Evolutionary conservation across 768 basidiomycete genomes (phyloP).

Genomic region (Kondoa malvinella): DNA sequence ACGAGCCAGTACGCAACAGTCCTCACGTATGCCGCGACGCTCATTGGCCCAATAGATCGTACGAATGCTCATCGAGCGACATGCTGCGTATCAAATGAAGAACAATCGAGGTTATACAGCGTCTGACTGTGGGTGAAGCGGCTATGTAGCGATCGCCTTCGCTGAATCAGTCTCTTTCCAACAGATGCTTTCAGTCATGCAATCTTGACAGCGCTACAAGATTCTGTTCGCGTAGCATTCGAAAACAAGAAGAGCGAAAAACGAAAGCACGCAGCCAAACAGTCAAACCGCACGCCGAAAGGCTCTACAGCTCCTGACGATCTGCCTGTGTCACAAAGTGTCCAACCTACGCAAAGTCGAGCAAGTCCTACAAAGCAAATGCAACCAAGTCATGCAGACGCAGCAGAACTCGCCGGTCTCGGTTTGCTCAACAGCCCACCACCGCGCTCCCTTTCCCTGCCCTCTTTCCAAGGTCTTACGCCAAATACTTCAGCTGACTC

Average conservation of each 20-base stretch:
- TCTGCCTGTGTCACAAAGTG: not conserved
- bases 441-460: not conserved
- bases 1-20: not conserved
- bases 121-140: not conserved
- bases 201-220: not conserved
- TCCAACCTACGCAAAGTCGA: not conserved
- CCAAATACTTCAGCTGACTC: not conserved
- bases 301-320: not conserved
- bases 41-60: not conserved
- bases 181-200: not conserved
- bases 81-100: not conserved
- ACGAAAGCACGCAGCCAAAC: not conserved
- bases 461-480: not conserved
- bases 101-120: conserved; percentile 1
- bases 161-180: not conserved
- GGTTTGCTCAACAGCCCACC: not conserved
- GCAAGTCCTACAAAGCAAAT: not conserved
- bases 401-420: not conserved
- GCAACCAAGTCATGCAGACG: not conserved
- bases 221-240: not conserved
- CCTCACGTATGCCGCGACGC: not conserved
- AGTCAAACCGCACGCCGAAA: not conserved
- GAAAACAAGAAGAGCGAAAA: conserved; percentile 1
- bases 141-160: not conserved
- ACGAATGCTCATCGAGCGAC: not conserved